Percentiles rank a stretch among this genome's conserved stretches.
Evolutionary conservation across 371 early-diverging fungal species (phyloP).

Genomic region (Vavraia culicis): DNA sequence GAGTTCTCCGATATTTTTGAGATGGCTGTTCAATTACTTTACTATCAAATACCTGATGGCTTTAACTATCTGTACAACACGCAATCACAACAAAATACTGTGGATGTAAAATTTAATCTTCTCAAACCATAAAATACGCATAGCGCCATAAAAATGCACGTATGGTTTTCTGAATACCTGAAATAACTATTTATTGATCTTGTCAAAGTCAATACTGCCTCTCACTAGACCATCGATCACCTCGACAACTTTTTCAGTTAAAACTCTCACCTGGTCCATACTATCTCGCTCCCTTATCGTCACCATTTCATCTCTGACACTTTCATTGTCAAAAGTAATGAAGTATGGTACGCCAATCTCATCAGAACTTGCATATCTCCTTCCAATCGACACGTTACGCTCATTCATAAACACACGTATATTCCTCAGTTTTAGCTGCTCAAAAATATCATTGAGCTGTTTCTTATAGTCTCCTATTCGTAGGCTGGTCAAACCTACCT

Average conservation of each 20-base stretch:
- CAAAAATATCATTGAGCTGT: conserved; percentile 52
- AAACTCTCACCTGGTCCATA: conserved; percentile 65
- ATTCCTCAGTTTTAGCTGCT: conserved; percentile 11
- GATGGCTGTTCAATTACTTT: too few relatives aligned
- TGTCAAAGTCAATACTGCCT: conserved; percentile 3
- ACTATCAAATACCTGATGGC: too few relatives aligned
- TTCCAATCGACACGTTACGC: conserved; percentile 69
- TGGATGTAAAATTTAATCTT: too few relatives aligned
- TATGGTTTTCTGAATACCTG: too few relatives aligned
- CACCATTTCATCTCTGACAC: conserved; percentile 67
- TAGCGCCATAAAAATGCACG: too few relatives aligned
- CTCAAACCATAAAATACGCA: too few relatives aligned
- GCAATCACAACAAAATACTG: too few relatives aligned
- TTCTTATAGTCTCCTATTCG: too few relatives aligned
- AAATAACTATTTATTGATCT: neutral
- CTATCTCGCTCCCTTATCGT: conserved; percentile 92
- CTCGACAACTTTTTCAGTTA: conserved; percentile 4
- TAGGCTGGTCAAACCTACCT: conserved; percentile 70
- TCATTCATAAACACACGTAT: conserved; percentile 30
- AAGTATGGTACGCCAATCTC: conserved; percentile 94
- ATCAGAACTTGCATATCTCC: conserved; percentile 86
- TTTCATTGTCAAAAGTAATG: conserved; percentile 87
- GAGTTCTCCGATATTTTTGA: too few relatives aligned
- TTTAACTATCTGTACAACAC: too few relatives aligned
- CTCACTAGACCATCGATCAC: neutral